Evolutionary conservation across 140 eudicot species (phyloP).

Genomic region (Stevia rebaudiana): DNA sequence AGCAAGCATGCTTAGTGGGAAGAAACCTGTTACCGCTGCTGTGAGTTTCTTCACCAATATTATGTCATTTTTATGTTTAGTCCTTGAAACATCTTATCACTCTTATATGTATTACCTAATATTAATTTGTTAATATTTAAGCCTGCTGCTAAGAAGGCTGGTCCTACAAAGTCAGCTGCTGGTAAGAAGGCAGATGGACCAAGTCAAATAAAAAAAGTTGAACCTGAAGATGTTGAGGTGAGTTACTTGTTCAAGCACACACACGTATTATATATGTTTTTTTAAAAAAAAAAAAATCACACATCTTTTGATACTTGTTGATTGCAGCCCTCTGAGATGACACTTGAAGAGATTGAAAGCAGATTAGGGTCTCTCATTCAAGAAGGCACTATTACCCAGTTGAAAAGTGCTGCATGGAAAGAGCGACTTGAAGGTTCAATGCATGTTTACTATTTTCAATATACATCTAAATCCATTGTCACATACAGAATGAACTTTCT

Average conservation of each 20-base stretch:
- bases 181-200: constrained; percentile 82
- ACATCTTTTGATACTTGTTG: constrained; percentile 4
- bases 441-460: neutral
- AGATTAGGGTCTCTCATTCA: constrained; percentile 75
- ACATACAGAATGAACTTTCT: neutral
- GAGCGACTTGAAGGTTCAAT: constrained; percentile 88
- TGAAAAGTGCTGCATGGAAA: constrained; percentile 99
- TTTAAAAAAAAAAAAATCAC: neutral
- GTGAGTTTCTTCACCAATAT: constrained; percentile 41
- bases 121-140: constrained; percentile 5
- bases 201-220: constrained; percentile 59
- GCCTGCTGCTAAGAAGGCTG: constrained; percentile 75
- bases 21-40: constrained; percentile 75
- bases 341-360: constrained; percentile 92
- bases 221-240: constrained; percentile 96
- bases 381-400: constrained; percentile 58
- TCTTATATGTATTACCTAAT: neutral
- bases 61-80: neutral
- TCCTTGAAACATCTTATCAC: neutral
- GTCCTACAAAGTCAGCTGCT: constrained; percentile 49
- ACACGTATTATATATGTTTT: neutral
- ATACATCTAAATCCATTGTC: neutral
- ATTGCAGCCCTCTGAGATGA: constrained; percentile 86
- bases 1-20: constrained; percentile 98
- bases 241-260: constrained; percentile 8